Conservation (phyloP, 1,139 yeast species). For the Yamadazyma conglobata region DNA sequence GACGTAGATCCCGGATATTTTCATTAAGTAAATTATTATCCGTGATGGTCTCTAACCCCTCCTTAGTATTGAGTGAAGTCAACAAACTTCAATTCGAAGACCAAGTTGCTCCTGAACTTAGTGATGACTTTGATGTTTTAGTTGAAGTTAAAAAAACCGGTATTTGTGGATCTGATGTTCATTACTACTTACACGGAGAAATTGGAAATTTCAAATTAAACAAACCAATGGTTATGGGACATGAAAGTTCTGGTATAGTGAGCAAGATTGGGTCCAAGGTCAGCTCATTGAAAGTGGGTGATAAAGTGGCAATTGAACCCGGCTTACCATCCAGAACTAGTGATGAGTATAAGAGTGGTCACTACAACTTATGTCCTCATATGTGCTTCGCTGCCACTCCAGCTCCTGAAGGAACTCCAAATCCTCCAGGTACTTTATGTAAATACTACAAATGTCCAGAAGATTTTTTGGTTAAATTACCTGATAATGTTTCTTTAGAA, state of each 20-base stretch:
- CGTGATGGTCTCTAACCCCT: constrained; percentile 51
- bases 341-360: constrained; percentile 71
- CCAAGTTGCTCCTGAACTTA: constrained; percentile 59
- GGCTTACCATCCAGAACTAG: constrained; percentile 76
- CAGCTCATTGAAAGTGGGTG: constrained; percentile 60
- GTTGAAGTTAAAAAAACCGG: constrained; percentile 76
- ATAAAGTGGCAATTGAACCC: constrained; percentile 74
- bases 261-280: constrained; percentile 64
- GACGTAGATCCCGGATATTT: too few species aligned
- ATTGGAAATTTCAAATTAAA: constrained; percentile 72
- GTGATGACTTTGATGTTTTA: constrained; percentile 65
- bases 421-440: constrained; percentile 68
- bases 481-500: constrained; percentile 72
- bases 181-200: constrained; percentile 74
- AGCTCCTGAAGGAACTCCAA: constrained; percentile 33
- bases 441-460: constrained; percentile 75
- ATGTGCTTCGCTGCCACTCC: constrained; percentile 92
- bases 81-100: constrained; percentile 65
- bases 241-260: constrained; percentile 73
- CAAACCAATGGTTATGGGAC: constrained; percentile 72
- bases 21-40: too few species aligned
- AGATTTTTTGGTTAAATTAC: constrained; percentile 77
- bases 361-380: constrained; percentile 77
- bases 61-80: constrained; percentile 64
- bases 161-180: constrained; percentile 86